Evolutionary conservation across 805 yeast species (phyloP).

Genomic region (Candida dajiaensis): DNA sequence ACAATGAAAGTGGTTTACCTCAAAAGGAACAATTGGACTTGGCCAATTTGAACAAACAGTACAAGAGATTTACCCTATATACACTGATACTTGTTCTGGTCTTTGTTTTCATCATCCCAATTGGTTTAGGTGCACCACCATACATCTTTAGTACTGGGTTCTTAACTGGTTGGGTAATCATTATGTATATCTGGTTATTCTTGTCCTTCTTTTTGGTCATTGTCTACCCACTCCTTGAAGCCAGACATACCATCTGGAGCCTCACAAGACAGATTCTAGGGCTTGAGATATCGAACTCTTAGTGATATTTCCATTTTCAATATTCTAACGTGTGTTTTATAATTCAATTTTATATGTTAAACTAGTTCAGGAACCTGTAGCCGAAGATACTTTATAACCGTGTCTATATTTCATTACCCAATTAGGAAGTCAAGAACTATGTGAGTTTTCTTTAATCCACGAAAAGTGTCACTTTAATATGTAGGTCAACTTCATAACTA

Average conservation of each 20-base stretch:
- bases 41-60: constrained; percentile 24
- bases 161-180: constrained; percentile 26
- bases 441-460: neutral
- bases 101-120: constrained; percentile 28
- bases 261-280: constrained; percentile 1
- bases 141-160: constrained; percentile 29
- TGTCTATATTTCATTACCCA: constrained; percentile 1
- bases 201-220: constrained; percentile 28
- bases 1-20: constrained; percentile 19
- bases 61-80: constrained; percentile 25
- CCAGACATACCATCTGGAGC: constrained; percentile 13
- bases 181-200: constrained; percentile 31
- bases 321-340: neutral
- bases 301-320: neutral
- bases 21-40: constrained; percentile 23
- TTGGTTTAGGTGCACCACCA: constrained; percentile 29
- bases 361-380: too few species aligned
- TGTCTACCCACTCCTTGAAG: constrained; percentile 27
- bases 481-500: neutral
- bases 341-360: too few species aligned
- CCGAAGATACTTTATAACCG: too few species aligned
- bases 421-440: constrained; percentile 7
- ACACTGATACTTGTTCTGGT: constrained; percentile 21
- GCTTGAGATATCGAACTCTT: neutral
- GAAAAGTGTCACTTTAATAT: neutral